Percentiles rank a stretch among this genome's conserved stretches.
Conservation (phyloP, 805 yeast species). For the Candida methanosorbosa region DNA sequence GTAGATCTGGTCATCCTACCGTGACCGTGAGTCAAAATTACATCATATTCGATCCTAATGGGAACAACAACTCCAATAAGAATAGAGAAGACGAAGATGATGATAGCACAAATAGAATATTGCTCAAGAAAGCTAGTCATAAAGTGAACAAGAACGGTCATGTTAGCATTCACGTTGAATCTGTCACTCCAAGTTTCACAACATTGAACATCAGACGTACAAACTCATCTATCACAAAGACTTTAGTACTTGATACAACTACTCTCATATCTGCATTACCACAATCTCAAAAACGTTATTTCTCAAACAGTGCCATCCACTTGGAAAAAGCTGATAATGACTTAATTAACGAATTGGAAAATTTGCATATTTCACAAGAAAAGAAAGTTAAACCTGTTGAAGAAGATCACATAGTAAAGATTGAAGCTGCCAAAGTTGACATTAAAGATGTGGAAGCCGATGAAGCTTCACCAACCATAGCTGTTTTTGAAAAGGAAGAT, state of each 20-base stretch:
- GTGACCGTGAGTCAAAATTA: constrained; percentile 21
- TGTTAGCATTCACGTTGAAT: constrained; percentile 17
- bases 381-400: background rate
- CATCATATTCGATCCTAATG: constrained; percentile 18
- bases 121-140: constrained; percentile 15
- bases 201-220: constrained; percentile 20
- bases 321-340: background rate
- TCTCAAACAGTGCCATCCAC: constrained; percentile 3
- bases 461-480: background rate
- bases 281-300: constrained; percentile 4
- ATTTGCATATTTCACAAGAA: background rate
- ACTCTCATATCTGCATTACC: background rate
- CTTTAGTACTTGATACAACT: constrained; percentile 13
- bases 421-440: background rate
- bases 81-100: constrained; percentile 6
- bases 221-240: constrained; percentile 18
- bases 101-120: constrained; percentile 7
- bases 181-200: constrained; percentile 11
- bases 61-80: constrained; percentile 6
- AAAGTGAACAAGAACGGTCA: constrained; percentile 22
- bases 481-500: background rate
- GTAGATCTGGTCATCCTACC: constrained; percentile 8
- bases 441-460: background rate
- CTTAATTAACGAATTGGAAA: background rate
- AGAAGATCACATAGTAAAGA: background rate